These are phyloP conservation scores for Aspergillus sp. DNA, from an alignment of 2,329 filamentous ascomycete genomes.

Conservation along the genomic window DNA sequence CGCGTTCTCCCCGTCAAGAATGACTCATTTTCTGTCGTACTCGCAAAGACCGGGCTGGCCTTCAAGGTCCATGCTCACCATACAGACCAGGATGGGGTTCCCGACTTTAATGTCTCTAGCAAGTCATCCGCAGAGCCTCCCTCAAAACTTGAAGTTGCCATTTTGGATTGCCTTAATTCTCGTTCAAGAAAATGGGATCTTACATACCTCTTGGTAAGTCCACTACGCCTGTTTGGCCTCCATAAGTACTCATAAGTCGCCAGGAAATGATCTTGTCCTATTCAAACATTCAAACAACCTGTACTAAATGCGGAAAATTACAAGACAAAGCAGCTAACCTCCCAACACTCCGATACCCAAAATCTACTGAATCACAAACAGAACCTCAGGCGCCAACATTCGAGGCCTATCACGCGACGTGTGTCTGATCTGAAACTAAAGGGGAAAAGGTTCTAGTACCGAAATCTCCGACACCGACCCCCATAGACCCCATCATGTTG, in stretches of 20 bases:
- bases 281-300: conserved; percentile 38
- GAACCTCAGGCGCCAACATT: conserved; percentile 25
- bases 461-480: neutral
- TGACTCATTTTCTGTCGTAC: conserved; percentile 27
- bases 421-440: conserved; percentile 16
- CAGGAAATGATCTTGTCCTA: conserved; percentile 47
- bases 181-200: conserved; percentile 41
- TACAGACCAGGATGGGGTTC: conserved; percentile 17
- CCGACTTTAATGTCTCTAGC: conserved; percentile 37
- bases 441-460: neutral
- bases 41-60: conserved; percentile 34
- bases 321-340: conserved; percentile 41
- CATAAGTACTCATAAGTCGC: neutral
- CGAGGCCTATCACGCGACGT: conserved; percentile 37
- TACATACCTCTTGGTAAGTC: conserved; percentile 38
- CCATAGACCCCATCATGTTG: conserved; percentile 29
- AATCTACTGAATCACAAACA: conserved; percentile 19
- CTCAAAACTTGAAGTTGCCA: conserved; percentile 35
- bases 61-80: conserved; percentile 33
- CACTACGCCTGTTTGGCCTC: neutral
- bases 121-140: conserved; percentile 22
- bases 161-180: conserved; percentile 36
- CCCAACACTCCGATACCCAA: conserved; percentile 35
- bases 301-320: conserved; percentile 39
- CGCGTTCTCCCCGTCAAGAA: conserved; percentile 26